Evolutionary conservation across 139 green algal genomes (phyloP).

Genomic region (Picocystis salinarum): DNA sequence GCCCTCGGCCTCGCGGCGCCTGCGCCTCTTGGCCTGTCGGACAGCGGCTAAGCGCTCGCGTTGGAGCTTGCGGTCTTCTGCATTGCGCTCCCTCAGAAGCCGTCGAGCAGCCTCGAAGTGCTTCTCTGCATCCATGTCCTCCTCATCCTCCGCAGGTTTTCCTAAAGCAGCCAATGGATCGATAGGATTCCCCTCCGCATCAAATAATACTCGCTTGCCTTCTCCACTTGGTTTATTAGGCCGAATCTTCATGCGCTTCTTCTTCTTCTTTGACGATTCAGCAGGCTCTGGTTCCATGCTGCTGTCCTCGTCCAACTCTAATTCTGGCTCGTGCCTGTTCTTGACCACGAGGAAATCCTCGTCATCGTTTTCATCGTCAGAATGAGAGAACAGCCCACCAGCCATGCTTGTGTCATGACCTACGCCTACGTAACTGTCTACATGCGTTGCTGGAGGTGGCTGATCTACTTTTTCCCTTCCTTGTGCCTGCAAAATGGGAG

Average conservation of each 20-base stretch:
- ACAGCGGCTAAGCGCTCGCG: background rate
- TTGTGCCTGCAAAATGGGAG: background rate
- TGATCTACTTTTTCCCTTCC: background rate
- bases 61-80: background rate
- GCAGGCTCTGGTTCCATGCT: background rate
- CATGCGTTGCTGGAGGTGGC: constrained; percentile 2
- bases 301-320: background rate
- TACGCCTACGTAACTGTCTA: background rate
- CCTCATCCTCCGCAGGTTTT: constrained; percentile 2
- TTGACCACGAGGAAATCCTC: constrained; percentile 3
- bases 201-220: constrained; percentile 16
- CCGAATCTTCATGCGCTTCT: background rate
- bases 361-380: constrained; percentile 8
- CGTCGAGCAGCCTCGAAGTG: background rate
- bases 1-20: background rate
- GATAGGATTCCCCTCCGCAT: constrained; percentile 17
- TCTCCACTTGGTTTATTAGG: background rate
- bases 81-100: background rate
- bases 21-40: background rate
- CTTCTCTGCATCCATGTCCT: background rate
- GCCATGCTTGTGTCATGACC: background rate
- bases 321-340: background rate
- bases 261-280: background rate
- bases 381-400: background rate
- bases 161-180: constrained; percentile 12